Evolutionary conservation across 1,284 basidiomycete species (phyloP), one percentile per base, ranked within the genome.

Genomic region (Athelia sp.): DNA sequence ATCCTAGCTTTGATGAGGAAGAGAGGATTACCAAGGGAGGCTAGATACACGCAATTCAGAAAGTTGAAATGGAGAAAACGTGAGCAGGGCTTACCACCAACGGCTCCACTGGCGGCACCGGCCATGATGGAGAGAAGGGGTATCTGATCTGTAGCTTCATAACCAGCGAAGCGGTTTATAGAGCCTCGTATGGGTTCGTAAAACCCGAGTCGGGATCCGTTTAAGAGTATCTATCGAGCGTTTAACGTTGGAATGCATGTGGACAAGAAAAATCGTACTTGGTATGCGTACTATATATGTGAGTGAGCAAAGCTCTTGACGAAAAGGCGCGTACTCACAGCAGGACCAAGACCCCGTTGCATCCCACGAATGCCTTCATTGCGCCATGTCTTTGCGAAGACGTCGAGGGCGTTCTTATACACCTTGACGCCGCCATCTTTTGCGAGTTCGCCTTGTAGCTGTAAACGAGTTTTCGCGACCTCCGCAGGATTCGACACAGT

Each of bases 1-100:
- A 98, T 96, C 43, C 96, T 82, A 6, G 96, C 96, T 72, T 99
- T 99, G 64, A 99, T 84, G 46, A 99, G 74, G 72, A 97, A 99
- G 15, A 99, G 74, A 0, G 97, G 96, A 60, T 96, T 98, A 45
- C 96, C 96, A 31, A 97, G 71, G 34, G 85, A 80, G 0, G 94
- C 94, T 91, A 54, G 9, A 50, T 29, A 29, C 26, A 13, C 26
- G 26, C 26, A 6, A 4, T 4, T 29, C 13, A 29, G 13, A 29
- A 6, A 13, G 26, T 4, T 32, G n/a, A n/a, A 13, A 23, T 54
- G 29, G 50, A 42, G 45, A n/a, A 51, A 36, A 45, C 26, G 17
- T 38, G 21, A 15, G 18, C 11, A n/a, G 18, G 36, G 21, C 74
- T 52, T 54, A 92, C 91, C 92, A 63, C 95, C 95, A 29, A 98